Evolutionary conservation across 257 asterid species (phyloP), one percentile per base, ranked within the genome.

Genomic region (Plectranthus barbatus): DNA sequence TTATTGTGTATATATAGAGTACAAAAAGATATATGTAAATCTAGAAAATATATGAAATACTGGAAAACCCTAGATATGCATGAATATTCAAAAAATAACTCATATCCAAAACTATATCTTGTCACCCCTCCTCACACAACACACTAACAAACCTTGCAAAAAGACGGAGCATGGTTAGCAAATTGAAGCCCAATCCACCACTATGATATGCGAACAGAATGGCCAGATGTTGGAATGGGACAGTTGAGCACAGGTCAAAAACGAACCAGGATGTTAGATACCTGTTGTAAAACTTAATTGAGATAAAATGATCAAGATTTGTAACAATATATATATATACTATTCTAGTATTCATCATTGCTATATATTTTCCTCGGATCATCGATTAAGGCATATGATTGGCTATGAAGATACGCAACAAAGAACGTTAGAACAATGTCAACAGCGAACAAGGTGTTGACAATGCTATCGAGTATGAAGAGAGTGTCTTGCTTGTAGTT

Each of bases 381-480:
- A 46, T 90, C 95, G 21, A 85, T 72, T 9, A 90, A 79, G 58
- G 83, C 74, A 72, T 85, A 76, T 0, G 95, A 67, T 11, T 80
- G 82, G 45, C 64, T 74, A 42, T 87, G 93, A 9, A 85, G 86
- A 67, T 86, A 86, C 5, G 98, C 96, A 13, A 88, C 87, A 49
- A 88, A 91, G 88, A 91, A 91, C 53, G 95, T 84, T 21, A 91
- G 91, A 34, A 85, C 66, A 37, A 91, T 88, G 64, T 91, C 98
- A 36, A 91, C 60, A 36, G 84, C 95, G 9, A 91, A 91, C 83
- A 91, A 86, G 60, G 74, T 15, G 74, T 91, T 81, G 76, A 88
- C 94, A 56, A 88, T 68, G 85, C 84, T 86, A 82, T 91, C 96
- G 15, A 84, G 19, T 9, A 84, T 50, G 73, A 84, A 79, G 75